Evolutionary conservation across 352 stramenopile genomes (phyloP).

Genomic region (Phytophthora pinifolia): DNA sequence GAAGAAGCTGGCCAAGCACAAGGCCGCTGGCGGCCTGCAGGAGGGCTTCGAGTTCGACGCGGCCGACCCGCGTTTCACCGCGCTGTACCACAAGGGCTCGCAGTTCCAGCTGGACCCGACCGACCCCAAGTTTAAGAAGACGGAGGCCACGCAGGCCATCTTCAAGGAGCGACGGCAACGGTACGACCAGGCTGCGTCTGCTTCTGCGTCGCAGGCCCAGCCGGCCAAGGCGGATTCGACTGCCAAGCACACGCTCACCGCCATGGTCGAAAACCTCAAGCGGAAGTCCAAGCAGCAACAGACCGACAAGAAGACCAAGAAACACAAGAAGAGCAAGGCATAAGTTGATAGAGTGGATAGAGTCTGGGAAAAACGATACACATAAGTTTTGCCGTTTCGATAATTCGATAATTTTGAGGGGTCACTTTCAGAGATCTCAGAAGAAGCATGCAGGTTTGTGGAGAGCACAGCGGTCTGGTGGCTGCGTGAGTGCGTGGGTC

Average conservation of each 20-base stretch:
- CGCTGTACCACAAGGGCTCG: constrained; percentile 73
- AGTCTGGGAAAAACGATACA: constrained; percentile 3
- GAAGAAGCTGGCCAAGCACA: constrained; percentile 64
- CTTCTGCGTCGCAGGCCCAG: constrained; percentile 1
- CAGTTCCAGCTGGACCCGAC: constrained; percentile 85
- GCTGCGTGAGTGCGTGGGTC: not conserved
- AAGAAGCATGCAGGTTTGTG: constrained; percentile 32
- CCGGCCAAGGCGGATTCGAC: constrained; percentile 15
- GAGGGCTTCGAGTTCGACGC: constrained; percentile 79
- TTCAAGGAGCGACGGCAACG: constrained; percentile 78
- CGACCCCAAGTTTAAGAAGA: constrained; percentile 84
- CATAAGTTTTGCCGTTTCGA: constrained; percentile 15
- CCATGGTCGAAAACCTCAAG: constrained; percentile 84
- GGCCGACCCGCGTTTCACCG: constrained; percentile 69
- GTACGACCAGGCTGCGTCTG: constrained; percentile 33
- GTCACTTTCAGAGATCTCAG: no score
- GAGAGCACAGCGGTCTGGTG: not conserved
- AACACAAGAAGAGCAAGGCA: constrained; percentile 52
- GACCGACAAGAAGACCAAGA: constrained; percentile 51
- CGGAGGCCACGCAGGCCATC: constrained; percentile 76
- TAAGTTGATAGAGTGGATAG: constrained; percentile 9
- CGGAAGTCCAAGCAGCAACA: constrained; percentile 57
- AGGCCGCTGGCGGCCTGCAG: constrained; percentile 50
- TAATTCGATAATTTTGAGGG: not conserved
- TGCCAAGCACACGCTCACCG: constrained; percentile 49